A percentile compares a stretch with the other conserved stretches of the same genome.
Conservation (phyloP, 495 filamentous ascomycete species). For the Podospora bellae-mahoneyi region DNA sequence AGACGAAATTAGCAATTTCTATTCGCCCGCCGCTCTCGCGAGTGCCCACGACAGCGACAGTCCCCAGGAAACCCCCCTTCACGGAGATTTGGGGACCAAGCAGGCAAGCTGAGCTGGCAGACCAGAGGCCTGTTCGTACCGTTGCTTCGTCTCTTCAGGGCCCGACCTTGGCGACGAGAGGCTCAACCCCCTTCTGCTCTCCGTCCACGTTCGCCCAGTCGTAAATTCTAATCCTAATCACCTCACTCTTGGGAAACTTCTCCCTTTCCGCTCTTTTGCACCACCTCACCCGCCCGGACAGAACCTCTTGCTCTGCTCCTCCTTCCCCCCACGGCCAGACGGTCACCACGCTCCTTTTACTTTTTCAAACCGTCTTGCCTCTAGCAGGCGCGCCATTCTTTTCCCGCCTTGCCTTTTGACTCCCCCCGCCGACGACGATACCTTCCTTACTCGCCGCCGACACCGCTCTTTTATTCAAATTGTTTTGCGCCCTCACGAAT, state of each 20-base stretch:
- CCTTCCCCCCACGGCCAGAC: conserved; percentile 21
- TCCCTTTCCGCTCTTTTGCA: conserved; percentile 25
- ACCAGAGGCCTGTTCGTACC: conserved; percentile 14
- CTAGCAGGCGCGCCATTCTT: conserved; percentile 49
- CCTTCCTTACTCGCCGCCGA: conserved; percentile 19
- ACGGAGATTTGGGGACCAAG: conserved; percentile 33
- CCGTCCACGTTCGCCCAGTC: conserved; percentile 6
- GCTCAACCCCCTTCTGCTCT: conserved; percentile 10
- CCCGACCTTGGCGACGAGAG: conserved; percentile 13
- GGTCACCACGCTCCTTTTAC: conserved; percentile 33
- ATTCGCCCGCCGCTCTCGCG: conserved; percentile 29
- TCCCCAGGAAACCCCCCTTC: conserved; percentile 9
- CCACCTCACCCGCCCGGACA: conserved; percentile 7
- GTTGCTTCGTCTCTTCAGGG: conserved; percentile 18
- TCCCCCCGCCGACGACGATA: conserved; percentile 24
- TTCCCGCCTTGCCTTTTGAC: conserved; percentile 19
- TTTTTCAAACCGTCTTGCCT: conserved; percentile 34
- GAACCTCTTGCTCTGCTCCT: conserved; percentile 3
- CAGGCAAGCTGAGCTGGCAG: conserved; percentile 14
- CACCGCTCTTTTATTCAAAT: conserved; percentile 11
- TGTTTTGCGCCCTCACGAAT: conserved; percentile 2
- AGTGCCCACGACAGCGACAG: conserved; percentile 1
- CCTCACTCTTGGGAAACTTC: conserved; percentile 1
- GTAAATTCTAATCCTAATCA: conserved; percentile 28
- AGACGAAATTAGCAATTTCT: conserved; percentile 37